Evolutionary conservation across 305 asterid genomes (phyloP).

Genomic region (Fraxinus paxiana): DNA sequence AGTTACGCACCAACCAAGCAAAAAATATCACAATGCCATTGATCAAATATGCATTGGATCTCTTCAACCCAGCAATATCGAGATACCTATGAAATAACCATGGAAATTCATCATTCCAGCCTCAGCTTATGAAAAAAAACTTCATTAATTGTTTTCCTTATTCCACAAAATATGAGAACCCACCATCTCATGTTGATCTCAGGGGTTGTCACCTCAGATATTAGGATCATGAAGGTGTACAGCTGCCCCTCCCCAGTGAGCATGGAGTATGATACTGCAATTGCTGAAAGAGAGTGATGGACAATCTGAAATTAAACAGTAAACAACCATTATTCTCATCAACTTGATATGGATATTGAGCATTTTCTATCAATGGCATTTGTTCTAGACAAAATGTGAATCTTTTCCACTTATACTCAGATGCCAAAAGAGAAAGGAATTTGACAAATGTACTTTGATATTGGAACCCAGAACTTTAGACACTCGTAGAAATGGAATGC

Average conservation of each 20-base stretch:
- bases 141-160: neutral
- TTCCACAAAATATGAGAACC: constrained; percentile 20
- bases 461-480: neutral
- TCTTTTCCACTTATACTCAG: neutral
- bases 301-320: constrained; percentile 64
- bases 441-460: neutral
- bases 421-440: neutral
- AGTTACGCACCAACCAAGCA: constrained; percentile 77
- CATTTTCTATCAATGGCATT: neutral
- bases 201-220: constrained; percentile 94
- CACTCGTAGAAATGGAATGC: neutral
- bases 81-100: constrained; percentile 62
- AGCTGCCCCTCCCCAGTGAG: constrained; percentile 92
- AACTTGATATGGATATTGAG: neutral
- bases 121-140: constrained; percentile 12
- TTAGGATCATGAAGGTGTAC: constrained; percentile 94
- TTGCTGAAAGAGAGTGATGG: constrained; percentile 89
- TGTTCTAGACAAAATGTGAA: neutral
- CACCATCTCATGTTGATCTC: constrained; percentile 94
- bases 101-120: constrained; percentile 23
- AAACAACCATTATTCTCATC: constrained; percentile 24
- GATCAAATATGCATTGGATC: constrained; percentile 61
- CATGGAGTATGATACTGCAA: constrained; percentile 87
- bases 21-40: constrained; percentile 77
- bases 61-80: constrained; percentile 84